Percentiles rank a stretch among this genome's conserved stretches.
These are phyloP conservation scores for Allomyces arbusculus DNA, from an alignment of 192 early-diverging fungal genomes.

Conservation along the genomic window DNA sequence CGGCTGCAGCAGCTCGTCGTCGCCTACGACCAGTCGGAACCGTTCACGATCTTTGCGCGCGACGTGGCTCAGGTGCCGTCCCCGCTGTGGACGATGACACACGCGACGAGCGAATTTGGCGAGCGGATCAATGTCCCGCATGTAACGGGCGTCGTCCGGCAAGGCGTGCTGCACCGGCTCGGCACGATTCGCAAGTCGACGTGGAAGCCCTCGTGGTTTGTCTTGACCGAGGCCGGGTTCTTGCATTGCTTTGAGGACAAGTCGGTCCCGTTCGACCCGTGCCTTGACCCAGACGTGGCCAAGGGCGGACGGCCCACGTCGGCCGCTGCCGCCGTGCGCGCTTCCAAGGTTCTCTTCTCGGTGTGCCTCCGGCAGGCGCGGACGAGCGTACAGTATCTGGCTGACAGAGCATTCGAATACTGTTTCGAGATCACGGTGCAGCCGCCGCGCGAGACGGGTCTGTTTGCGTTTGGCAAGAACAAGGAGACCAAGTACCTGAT, in stretches of 20 bases:
- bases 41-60: not conserved
- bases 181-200: slow-evolving; percentile 1
- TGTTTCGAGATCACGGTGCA: not conserved
- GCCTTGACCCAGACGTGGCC: not conserved
- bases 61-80: not conserved
- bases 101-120: not conserved
- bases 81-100: not conserved
- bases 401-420: not conserved
- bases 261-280: not conserved
- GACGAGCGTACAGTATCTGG: not conserved
- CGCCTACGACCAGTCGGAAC: not conserved
- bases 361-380: not conserved
- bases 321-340: no score
- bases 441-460: not conserved
- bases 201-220: slow-evolving; percentile 2
- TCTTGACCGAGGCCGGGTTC: slow-evolving; percentile 2
- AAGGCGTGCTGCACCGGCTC: slow-evolving; percentile 1
- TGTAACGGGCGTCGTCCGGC: not conserved
- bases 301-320: no score
- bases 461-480: not conserved
- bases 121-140: not conserved
- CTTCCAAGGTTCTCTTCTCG: not conserved
- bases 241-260: slow-evolving; percentile 2
- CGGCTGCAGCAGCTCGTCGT: not conserved
- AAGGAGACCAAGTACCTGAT: not conserved